Evolutionary conservation across 1,284 basidiomycete species (phyloP), one percentile per base, ranked within the genome.

Genomic region (Gastroboletus turbinatus): DNA sequence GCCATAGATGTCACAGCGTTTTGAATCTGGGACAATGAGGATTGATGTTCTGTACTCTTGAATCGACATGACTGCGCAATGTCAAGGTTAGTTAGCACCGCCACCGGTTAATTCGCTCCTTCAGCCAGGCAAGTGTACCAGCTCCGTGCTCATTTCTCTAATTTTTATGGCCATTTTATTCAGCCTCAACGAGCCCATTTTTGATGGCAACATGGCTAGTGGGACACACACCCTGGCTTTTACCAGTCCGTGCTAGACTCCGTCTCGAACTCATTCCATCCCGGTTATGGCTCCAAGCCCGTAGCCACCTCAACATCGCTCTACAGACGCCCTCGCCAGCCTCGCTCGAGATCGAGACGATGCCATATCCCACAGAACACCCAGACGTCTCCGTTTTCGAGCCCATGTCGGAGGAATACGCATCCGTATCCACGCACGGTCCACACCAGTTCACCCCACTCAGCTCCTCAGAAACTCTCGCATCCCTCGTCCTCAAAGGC

Each of bases 321-420:
- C 62, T 71, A 11, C 59, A 64, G 19, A n/a, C 52, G 1, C 65
- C 60, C 1, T 72, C 70, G 0, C 71, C 69, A 0, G 60, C 69
- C 46, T 67, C 71, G 42, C 55, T 71, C 49, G 67, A 72, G 35
- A 50, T 70, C 8, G 65, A 61, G 33, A 52, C 67, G 4, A 69
- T 73, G 54, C 60, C 67, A 17, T 71, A 71, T 33, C 70, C 71
- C 2, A 54, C 39, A 1, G 27, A 59, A 8, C 53, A 36, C 25
- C 71, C 68, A 19, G 67, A 73, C 39, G 0, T 30, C 2, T 45
- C 67, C 53, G 60, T 73, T 7, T 70, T 70, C 35, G 71, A 70
- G 42, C 42, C 55, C 48, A 47, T 61, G 46, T 67, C 68, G 4
- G 43, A 63, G 0, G 71, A 73, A 50, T 70, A 71, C 52, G 32